A percentile compares a stretch with the other conserved stretches of the same genome.
phyloP scores from a whole-genome alignment of 2,329 filamentous ascomycete species.

The Teratosphaeria zuluensis region DNA sequence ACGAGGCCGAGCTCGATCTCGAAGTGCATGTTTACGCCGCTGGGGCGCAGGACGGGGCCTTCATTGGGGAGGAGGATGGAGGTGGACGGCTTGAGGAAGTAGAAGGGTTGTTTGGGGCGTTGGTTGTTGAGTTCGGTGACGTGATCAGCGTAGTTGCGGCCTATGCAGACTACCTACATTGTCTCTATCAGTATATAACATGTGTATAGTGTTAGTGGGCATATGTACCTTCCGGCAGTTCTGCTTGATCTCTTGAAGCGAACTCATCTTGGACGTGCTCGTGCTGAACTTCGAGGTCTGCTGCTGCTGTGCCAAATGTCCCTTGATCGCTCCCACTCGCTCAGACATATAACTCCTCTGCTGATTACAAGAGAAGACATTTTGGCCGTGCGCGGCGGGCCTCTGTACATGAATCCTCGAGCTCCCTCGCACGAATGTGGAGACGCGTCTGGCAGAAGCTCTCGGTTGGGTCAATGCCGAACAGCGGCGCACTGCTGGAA shows the following conservation, averaged over 20 bases:
- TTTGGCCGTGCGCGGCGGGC: not conserved
- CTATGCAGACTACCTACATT: conserved; percentile 74
- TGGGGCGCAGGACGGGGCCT: conserved; percentile 72
- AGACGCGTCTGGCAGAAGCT: not conserved
- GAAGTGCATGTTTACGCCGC: conserved; percentile 79
- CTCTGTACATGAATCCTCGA: not conserved
- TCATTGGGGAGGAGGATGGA: conserved; percentile 71
- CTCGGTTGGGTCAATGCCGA: not conserved
- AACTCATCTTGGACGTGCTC: conserved; percentile 8
- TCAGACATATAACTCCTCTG: not conserved
- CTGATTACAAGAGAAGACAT: not conserved
- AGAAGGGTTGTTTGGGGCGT: conserved; percentile 90
- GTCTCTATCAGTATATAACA: not conserved
- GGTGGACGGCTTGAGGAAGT: conserved; percentile 92
- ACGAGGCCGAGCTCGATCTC: conserved; percentile 90
- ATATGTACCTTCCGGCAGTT: conserved; percentile 39
- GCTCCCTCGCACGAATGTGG: not conserved
- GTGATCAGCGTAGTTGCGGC: conserved; percentile 95
- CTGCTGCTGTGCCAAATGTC: conserved; percentile 3
- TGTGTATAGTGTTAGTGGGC: not conserved
- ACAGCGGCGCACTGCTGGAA: not conserved
- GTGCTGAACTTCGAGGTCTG: conserved; percentile 1
- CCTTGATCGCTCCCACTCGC: not conserved
- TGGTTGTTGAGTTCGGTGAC: conserved; percentile 82
- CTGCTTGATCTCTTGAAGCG: conserved; percentile 25